Evolutionary conservation across 2,329 filamentous ascomycete genomes (phyloP).

Genomic region (Colletotrichum sp.): DNA sequence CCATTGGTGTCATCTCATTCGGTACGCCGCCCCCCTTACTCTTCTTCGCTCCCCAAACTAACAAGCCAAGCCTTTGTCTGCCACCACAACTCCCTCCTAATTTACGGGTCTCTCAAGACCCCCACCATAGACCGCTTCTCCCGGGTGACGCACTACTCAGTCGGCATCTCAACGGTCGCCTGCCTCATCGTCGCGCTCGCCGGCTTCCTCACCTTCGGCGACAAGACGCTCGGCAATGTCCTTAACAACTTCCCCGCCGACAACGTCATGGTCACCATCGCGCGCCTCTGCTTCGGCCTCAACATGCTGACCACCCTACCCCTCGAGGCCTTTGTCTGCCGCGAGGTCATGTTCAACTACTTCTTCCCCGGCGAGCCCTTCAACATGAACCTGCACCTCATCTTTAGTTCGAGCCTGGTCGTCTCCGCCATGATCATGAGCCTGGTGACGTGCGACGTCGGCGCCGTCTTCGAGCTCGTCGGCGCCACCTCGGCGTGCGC

Average conservation of each 20-base stretch:
- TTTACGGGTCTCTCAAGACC: conserved; percentile 93
- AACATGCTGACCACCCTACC: conserved; percentile 99
- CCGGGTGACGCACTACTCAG: conserved; percentile 92
- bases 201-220: conserved; percentile 92
- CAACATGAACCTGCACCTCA: conserved; percentile 81
- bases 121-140: conserved; percentile 96
- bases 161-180: conserved; percentile 86
- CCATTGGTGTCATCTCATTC: conserved; percentile 97
- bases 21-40: conserved; percentile 54
- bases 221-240: conserved; percentile 91
- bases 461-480: conserved; percentile 93
- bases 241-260: conserved; percentile 95
- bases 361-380: conserved; percentile 74
- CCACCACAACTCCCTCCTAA: conserved; percentile 95
- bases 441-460: conserved; percentile 89
- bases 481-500: conserved; percentile 94
- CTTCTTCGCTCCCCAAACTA: conserved; percentile 26
- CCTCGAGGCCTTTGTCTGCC: conserved; percentile 95
- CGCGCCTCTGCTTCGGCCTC: conserved; percentile 91
- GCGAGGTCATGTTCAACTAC: conserved; percentile 95
- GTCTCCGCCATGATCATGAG: conserved; percentile 77
- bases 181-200: conserved; percentile 87
- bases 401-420: conserved; percentile 87
- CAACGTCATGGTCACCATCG: conserved; percentile 93
- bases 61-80: conserved; percentile 64